Evolutionary conservation across 768 basidiomycete species (phyloP), one percentile per base, ranked within the genome.

Genomic region (Sporobolomyces pararoseus): DNA sequence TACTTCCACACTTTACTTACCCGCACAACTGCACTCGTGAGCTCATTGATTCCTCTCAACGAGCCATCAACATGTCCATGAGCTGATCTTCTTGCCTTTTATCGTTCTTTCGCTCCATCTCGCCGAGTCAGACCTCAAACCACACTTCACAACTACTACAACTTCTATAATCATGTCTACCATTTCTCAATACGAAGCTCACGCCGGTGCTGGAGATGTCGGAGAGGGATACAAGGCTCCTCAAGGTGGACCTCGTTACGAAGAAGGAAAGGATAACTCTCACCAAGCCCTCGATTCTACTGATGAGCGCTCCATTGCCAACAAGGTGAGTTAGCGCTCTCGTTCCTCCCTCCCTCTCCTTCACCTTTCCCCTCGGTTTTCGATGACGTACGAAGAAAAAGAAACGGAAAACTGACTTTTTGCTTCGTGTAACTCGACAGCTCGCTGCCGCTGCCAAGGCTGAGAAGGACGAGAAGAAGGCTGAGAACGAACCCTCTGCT

Each of bases 221-320:
- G 69, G 69, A 39, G 69, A 70, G 69, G 63, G 63, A 35, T 60
- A 65, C 58, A 17, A 65, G 58, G 32, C 39, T 7, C 64, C 69
- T 10, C 51, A 63, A 50, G 39, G 52, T 35, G 42, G 35, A 17
- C 17, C 46, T 0, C 53, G 51, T 25, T 74, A 47, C 66, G 63
- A 71, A 60, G 59, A 68, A 50, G 73, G 73, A 34, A 65, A 71
- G 64, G 66, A 66, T 44, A 31, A 58, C 54, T 52, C 66, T 7
- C 73, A 74, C 70, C 12, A 46, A 12, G 16, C 19, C 7, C 63
- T 37, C 59, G 73, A 74, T 65, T 32, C 44, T 23, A 71, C 50
- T 34, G 73, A 74, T 70, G 63, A 71, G 70, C 53, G 65, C 7
- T 60, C 54, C 44, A 63, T 71, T 46, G 70, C 70, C 60, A 71